Percentiles rank a stretch among this genome's conserved stretches.
These are phyloP conservation scores for Talaromyces proteolyticus DNA, from an alignment of 495 filamentous ascomycete species.

Conservation along the genomic window DNA sequence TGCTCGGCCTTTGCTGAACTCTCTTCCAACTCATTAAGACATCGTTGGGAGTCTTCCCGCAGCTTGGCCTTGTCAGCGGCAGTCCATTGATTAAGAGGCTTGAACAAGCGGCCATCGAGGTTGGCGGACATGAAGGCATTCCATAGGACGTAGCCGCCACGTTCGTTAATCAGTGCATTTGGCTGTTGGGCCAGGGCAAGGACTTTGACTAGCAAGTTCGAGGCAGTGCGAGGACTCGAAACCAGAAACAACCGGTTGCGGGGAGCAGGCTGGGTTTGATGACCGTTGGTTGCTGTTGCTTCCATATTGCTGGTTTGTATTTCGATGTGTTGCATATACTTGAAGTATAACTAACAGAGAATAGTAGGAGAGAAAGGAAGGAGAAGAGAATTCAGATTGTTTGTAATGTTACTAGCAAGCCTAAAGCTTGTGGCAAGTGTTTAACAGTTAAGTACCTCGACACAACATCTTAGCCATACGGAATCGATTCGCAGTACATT, in stretches of 20 bases:
- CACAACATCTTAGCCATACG: no score
- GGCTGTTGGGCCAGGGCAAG: conserved; percentile 32
- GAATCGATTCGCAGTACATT: no score
- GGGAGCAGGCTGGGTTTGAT: neutral
- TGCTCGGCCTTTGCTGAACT: conserved; percentile 15
- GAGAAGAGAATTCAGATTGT: no score
- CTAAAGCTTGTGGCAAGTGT: no score
- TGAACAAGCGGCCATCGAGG: conserved; percentile 8
- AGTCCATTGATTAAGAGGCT: conserved; percentile 20
- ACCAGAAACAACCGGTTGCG: conserved; percentile 15
- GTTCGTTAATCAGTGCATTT: conserved; percentile 14
- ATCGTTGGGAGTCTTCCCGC: conserved; percentile 11
- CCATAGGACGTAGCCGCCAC: conserved; percentile 36
- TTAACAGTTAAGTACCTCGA: no score
- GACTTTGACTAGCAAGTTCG: conserved; percentile 32
- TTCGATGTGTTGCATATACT: no score
- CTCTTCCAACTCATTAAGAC: conserved; percentile 21
- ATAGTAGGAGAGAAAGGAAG: no score
- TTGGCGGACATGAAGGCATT: conserved; percentile 7
- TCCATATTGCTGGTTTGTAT: neutral
- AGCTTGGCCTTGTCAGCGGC: conserved; percentile 12
- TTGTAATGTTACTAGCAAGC: no score
- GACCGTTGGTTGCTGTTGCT: neutral
- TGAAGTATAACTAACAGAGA: no score
- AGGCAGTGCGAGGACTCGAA: conserved; percentile 36